Percentiles rank a stretch among this genome's conserved stretches.
Evolutionary conservation across 768 basidiomycete species (phyloP).

Genomic region (Kwoniella mangroviensis): DNA sequence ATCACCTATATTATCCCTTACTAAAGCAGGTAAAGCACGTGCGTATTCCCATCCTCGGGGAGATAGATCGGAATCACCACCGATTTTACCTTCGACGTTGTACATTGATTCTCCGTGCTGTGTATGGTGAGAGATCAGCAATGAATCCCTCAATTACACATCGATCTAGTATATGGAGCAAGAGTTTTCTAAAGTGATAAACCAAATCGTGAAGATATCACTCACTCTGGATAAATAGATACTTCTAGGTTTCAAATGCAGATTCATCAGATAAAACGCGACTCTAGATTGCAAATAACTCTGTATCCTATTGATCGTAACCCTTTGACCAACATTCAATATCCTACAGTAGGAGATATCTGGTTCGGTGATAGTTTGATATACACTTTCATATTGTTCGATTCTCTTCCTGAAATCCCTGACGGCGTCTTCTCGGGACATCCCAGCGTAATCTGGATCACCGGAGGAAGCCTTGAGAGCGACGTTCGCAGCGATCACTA

Average conservation of each 20-base stretch:
- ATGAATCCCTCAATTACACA: too few relatives aligned
- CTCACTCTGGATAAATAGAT: constrained; percentile 94
- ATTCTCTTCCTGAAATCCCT: constrained; percentile 90
- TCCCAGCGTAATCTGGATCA: constrained; percentile 96
- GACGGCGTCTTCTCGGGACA: constrained; percentile 80
- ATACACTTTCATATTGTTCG: constrained; percentile 88
- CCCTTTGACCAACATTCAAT: constrained; percentile 88
- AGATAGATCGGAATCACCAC: constrained; percentile 92
- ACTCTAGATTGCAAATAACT: constrained; percentile 96
- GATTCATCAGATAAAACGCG: constrained; percentile 97
- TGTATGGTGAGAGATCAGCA: too few relatives aligned
- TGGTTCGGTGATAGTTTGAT: constrained; percentile 91
- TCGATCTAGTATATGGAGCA: too few relatives aligned
- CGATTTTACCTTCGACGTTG: constrained; percentile 95
- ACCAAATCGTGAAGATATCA: constrained; percentile 5
- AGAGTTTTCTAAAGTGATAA: neutral
- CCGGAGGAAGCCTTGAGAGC: constrained; percentile 94
- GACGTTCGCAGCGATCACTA: constrained; percentile 91
- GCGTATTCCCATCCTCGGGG: constrained; percentile 84
- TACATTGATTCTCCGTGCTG: constrained; percentile 99
- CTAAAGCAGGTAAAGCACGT: constrained; percentile 78
- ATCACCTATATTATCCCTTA: constrained; percentile 88
- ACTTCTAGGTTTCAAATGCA: constrained; percentile 93
- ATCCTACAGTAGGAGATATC: constrained; percentile 89
- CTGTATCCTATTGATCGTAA: constrained; percentile 78